These are phyloP conservation scores for Sphagnum fallax DNA, from an alignment of 228 moss, liverwort and hornwort species.

Conservation along the genomic window DNA sequence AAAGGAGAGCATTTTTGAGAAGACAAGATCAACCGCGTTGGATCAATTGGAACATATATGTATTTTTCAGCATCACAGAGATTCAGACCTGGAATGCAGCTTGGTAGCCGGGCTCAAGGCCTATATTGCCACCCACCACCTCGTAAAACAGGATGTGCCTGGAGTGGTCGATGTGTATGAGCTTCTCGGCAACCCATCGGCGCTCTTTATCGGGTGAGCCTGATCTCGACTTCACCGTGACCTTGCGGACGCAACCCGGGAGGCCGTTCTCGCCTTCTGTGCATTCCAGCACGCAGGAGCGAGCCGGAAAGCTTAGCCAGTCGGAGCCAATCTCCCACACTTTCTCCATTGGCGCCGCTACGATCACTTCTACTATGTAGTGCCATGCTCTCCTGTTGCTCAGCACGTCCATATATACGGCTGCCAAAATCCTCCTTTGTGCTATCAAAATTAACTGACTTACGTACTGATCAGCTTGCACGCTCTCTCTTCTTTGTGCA, in stretches of 20 bases:
- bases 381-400: constrained; percentile 15
- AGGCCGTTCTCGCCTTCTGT: constrained; percentile 9
- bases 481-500: no score
- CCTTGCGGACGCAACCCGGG: constrained; percentile 27
- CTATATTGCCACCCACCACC: constrained; percentile 32
- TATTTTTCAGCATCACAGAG: not conserved
- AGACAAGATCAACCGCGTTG: not conserved
- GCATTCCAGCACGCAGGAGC: constrained; percentile 11
- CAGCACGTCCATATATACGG: no score
- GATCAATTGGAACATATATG: not conserved
- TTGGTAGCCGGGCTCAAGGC: constrained; percentile 29
- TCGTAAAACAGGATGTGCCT: constrained; percentile 10
- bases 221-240: constrained; percentile 1
- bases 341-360: constrained; percentile 13
- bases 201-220: not conserved
- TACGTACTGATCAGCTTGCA: no score
- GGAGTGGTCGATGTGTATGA: constrained; percentile 16
- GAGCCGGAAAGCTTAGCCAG: constrained; percentile 25
- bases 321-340: constrained; percentile 35
- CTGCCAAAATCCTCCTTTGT: no score
- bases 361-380: constrained; percentile 14
- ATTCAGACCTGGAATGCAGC: constrained; percentile 18
- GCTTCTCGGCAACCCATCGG: constrained; percentile 30
- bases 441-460: no score
- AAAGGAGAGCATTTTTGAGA: not conserved